Evolutionary conservation across 1,284 basidiomycete species (phyloP), one percentile per base, ranked within the genome.

Genomic region (Omphalotus olearius): DNA sequence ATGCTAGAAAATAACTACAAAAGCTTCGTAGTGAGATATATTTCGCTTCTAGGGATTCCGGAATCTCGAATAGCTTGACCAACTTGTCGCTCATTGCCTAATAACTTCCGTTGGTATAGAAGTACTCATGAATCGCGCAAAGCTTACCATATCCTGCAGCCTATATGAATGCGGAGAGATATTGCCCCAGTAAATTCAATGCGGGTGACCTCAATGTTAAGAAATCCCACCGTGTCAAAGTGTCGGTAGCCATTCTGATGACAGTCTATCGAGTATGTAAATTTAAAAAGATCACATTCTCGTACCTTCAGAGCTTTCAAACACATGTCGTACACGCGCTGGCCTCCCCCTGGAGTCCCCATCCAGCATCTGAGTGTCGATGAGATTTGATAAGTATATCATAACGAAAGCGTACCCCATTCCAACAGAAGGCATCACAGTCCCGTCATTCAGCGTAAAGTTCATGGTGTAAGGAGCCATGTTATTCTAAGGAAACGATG

Each of bases 11-110:
- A 33, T 10, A 17, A 50, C 4, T 16, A 20, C 73, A 61, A 54
- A 1, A 75, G 62, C 55, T 76, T 76, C 2, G 75, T 76, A 2
- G 79, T 75, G n/a, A 84, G 59, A 58, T 68, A 83, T 7, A 84
- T 60, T 50, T 80, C 69, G 47, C 66, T 64, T 48, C 80, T 64
- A 14, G 74, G 70, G 30, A 78, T 63, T 6, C 69, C 70, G 45
- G 72, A 75, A 25, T 69, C 69, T 33, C 72, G 69, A 43, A 84
- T 68, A 1, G 78, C 82, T 23, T 66, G 61, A 1, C 80, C 79
- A 20, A 82, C 75, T 41, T 66, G 62, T 51, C 70, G 66, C 58
- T 78, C 75, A 60, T 81, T 82, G 3, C 56, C 71, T 71, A 42
- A 20, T 36, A 17, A 14, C 4, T 10, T 13, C 13, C 14, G 18